phyloP scores from a whole-genome alignment of 129 eudicot genomes.

The Centrapalus pauciflorus region DNA sequence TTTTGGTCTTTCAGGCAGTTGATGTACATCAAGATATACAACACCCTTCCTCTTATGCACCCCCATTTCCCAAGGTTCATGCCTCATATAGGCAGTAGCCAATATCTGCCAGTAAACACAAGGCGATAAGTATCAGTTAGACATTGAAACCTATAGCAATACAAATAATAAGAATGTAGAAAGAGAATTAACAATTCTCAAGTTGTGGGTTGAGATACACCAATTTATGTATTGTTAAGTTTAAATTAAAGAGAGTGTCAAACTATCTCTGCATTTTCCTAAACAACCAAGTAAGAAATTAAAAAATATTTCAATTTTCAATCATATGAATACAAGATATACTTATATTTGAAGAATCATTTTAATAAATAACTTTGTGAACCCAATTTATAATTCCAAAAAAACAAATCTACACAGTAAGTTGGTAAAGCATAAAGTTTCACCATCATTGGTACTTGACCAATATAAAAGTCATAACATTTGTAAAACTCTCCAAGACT shows the following conservation, averaged over 20 bases:
- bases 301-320: too few relatives aligned
- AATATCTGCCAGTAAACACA: slow-evolving; percentile 55
- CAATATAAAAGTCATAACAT: background rate
- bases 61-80: slow-evolving; percentile 99
- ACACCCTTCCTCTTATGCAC: slow-evolving; percentile 98
- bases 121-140: too few relatives aligned
- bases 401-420: background rate
- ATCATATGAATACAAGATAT: too few relatives aligned
- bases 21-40: slow-evolving; percentile 97
- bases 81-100: slow-evolving; percentile 90
- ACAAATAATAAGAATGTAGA: too few relatives aligned
- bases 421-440: background rate
- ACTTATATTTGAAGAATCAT: background rate
- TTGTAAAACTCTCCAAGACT: background rate
- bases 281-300: too few relatives aligned
- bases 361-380: background rate
- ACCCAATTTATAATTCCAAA: background rate
- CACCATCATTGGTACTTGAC: too few relatives aligned
- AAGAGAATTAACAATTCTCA: background rate
- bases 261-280: too few relatives aligned
- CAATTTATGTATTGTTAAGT: too few relatives aligned
- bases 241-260: too few relatives aligned
- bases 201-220: too few relatives aligned
- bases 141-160: too few relatives aligned
- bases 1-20: slow-evolving; percentile 81